Evolutionary conservation across 176 grass and related monocot species (phyloP).

Genomic region (Avena sativa): DNA sequence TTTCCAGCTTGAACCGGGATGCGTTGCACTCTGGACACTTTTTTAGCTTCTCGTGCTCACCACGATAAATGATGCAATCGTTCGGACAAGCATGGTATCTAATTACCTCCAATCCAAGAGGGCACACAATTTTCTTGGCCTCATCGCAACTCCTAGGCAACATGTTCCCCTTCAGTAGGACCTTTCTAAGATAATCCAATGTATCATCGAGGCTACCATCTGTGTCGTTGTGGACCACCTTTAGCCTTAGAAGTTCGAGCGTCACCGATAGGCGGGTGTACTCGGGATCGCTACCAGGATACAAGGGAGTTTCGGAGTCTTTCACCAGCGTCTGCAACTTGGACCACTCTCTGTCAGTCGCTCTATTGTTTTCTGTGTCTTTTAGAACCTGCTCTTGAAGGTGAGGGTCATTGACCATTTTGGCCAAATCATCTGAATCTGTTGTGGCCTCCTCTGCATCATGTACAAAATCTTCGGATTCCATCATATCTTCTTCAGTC

Average conservation of each 20-base stretch:
- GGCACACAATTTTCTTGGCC: not conserved
- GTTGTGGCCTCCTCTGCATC: not conserved
- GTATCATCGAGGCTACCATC: too few species aligned
- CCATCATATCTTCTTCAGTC: not conserved
- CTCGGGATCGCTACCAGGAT: not conserved
- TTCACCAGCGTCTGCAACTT: not conserved
- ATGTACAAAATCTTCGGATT: not conserved
- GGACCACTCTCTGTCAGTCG: not conserved
- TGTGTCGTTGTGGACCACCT: not conserved
- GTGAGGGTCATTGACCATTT: not conserved
- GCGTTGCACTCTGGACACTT: slow-evolving; percentile 5
- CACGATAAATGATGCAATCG: not conserved
- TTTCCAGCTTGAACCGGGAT: not conserved
- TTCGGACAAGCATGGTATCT: not conserved
- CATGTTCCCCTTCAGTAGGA: too few species aligned
- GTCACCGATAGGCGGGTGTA: not conserved
- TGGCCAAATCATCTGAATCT: not conserved
- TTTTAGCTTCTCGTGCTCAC: not conserved
- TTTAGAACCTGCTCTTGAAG: not conserved
- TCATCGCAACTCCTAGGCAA: too few species aligned
- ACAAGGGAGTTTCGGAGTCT: not conserved
- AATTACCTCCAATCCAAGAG: not conserved
- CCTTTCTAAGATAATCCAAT: too few species aligned
- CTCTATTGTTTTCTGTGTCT: not conserved
- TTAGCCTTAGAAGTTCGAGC: not conserved